Evolutionary conservation across 2,329 filamentous ascomycete genomes (phyloP).

Genomic region (Mycosphaerella sp.): DNA sequence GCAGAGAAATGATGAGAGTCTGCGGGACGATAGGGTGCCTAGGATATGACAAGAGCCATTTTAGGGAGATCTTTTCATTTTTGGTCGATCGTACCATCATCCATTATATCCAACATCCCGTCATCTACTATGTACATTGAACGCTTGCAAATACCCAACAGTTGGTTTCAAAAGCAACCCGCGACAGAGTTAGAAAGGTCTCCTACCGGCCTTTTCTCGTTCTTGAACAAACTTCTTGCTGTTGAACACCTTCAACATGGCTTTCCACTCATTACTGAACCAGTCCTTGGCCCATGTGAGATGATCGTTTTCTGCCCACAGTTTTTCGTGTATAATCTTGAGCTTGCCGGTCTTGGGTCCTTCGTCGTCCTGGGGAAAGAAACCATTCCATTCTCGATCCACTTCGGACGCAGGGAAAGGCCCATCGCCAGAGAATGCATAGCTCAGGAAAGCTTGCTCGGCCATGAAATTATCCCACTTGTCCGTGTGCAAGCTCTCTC

Average conservation of each 20-base stretch:
- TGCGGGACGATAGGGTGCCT: not conserved
- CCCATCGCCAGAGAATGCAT: slow-evolving; percentile 15
- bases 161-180: not conserved
- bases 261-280: slow-evolving; percentile 17
- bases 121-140: slow-evolving; percentile 5
- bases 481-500: slow-evolving; percentile 13
- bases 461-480: slow-evolving; percentile 22
- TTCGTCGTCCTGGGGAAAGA: slow-evolving; percentile 17
- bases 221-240: slow-evolving; percentile 16
- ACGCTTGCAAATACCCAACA: slow-evolving; percentile 6
- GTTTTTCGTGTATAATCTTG: slow-evolving; percentile 24
- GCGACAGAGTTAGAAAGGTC: slow-evolving; percentile 6
- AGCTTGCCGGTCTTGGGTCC: slow-evolving; percentile 13
- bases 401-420: slow-evolving; percentile 18
- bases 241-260: slow-evolving; percentile 20
- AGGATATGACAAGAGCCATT: not conserved
- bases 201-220: slow-evolving; percentile 9
- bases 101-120: not conserved
- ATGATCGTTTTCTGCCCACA: slow-evolving; percentile 16
- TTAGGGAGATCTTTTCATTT: not conserved
- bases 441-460: slow-evolving; percentile 22
- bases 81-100: not conserved
- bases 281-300: slow-evolving; percentile 16
- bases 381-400: slow-evolving; percentile 21
- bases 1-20: not conserved